A percentile compares a stretch with the other conserved stretches of the same genome.
Evolutionary conservation across 768 basidiomycete species (phyloP).

Genomic region (Phlebiopsis gigantea): DNA sequence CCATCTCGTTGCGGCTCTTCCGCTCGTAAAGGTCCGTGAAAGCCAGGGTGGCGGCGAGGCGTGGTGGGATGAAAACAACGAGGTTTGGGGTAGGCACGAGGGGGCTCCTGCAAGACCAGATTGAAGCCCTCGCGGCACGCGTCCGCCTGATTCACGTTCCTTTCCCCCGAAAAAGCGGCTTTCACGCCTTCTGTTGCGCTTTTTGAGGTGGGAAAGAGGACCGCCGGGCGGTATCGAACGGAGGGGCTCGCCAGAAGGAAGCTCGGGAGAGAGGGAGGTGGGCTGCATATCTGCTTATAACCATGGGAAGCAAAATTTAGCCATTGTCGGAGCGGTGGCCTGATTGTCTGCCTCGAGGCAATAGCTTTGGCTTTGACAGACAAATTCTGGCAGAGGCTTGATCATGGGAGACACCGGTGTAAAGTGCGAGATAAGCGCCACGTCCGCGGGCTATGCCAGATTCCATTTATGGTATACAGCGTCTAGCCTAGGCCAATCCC

Average conservation of each 20-base stretch:
- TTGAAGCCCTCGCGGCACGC: neutral
- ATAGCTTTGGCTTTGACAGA: neutral
- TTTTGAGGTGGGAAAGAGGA: constrained; percentile 3
- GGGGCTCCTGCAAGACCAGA: neutral
- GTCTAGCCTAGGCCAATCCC: neutral
- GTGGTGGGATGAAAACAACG: constrained; percentile 12
- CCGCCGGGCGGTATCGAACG: neutral
- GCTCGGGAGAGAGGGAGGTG: neutral
- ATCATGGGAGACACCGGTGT: neutral
- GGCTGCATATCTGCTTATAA: neutral
- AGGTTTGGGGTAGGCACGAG: constrained; percentile 12
- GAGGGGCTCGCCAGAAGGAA: constrained; percentile 5
- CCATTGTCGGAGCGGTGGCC: constrained; percentile 8
- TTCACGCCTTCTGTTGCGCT: neutral
- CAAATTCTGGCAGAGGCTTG: neutral
- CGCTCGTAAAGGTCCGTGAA: constrained; percentile 1
- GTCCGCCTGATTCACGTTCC: constrained; percentile 2
- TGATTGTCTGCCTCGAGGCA: constrained; percentile 1
- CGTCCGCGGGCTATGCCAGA: neutral
- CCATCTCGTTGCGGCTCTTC: constrained; percentile 14
- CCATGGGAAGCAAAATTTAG: constrained; percentile 5
- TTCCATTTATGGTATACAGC: neutral
- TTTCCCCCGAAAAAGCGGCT: constrained; percentile 4
- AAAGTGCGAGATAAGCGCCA: neutral
- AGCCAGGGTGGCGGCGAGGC: neutral